Evolutionary conservation across 768 basidiomycete genomes (phyloP), one percentile per base, ranked within the genome.

Genomic region (Leccinum subtestaceum): DNA sequence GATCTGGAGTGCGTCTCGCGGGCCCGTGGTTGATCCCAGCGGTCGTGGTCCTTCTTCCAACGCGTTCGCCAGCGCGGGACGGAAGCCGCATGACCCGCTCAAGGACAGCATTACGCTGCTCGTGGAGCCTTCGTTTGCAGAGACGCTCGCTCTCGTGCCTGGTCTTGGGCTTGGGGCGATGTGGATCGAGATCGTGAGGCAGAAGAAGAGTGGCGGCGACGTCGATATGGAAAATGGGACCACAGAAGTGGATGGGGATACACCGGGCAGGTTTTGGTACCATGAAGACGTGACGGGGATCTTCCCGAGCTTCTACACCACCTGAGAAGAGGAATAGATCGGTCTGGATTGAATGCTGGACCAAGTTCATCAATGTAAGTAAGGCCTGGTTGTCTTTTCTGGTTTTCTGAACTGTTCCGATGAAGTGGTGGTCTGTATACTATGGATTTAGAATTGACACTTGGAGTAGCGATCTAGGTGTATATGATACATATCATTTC

Each of bases 121-220:
- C 21, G 73, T 89, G 12, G 77, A 81, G 40, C 78, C 81, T 6
- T 71, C 72, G 7, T 63, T 77, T 0, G 67, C 81, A 8, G 74
- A 79, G 1, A 70, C 72, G 38, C 64, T 88, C 38, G 64, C 68
- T 2, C 65, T 68, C 0, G 69, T 62, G 5, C 72, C 77, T 5
- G 85, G 87, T 5, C 80, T 90, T 75, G 86, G 85, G 1, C 62
- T 91, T 13, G 80, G 79, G 4, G 87, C 82, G 19, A 81, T 84
- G 49, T 91, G 84, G 82, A 82, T 90, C 21, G 88, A 92, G 72
- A 76, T 90, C 12, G 83, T 73, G 29, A 78, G 83, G 31, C 68
- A 70, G 56, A 68, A 63, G 51, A 34, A 10, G 11, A 57, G 69
- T 11, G 52, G 51, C 1, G 58, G 60, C 13, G 8, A 6, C 11